Evolutionary conservation across 768 basidiomycete genomes (phyloP).

Genomic region (Boletus sp.): DNA sequence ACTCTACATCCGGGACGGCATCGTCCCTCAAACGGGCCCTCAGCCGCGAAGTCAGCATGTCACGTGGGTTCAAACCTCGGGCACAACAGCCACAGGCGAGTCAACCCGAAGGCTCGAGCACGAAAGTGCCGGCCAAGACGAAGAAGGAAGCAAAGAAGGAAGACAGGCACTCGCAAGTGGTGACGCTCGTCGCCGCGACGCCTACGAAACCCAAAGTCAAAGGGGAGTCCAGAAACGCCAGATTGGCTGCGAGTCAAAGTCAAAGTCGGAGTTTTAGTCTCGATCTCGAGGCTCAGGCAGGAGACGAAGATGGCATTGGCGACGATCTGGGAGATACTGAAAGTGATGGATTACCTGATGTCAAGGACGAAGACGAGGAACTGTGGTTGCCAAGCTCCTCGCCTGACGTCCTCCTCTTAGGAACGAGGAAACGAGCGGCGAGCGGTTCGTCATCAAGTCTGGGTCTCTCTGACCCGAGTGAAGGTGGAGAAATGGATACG

Average conservation of each 20-base stretch:
- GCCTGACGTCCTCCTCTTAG: slow-evolving; percentile 40
- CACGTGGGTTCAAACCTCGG: slow-evolving; percentile 59
- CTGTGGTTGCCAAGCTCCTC: slow-evolving; percentile 42
- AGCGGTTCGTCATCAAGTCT: slow-evolving; percentile 28
- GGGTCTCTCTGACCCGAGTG: slow-evolving; percentile 18
- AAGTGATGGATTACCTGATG: slow-evolving; percentile 1
- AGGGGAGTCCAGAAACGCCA: slow-evolving; percentile 6
- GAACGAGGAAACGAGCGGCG: slow-evolving; percentile 23
- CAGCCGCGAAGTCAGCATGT: slow-evolving; percentile 78
- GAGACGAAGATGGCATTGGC: background rate
- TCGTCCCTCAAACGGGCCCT: slow-evolving; percentile 51
- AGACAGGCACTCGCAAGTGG: slow-evolving; percentile 7
- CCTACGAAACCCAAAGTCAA: slow-evolving; percentile 41
- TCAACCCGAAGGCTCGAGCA: slow-evolving; percentile 14
- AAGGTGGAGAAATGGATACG: slow-evolving; percentile 10
- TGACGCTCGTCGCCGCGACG: slow-evolving; percentile 54
- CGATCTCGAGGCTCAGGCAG: background rate
- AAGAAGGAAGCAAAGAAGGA: slow-evolving; percentile 9
- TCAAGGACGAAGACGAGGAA: slow-evolving; percentile 36
- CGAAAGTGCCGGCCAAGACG: slow-evolving; percentile 13
- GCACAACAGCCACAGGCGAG: slow-evolving; percentile 12
- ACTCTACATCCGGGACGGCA: slow-evolving; percentile 33
- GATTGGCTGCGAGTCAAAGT: slow-evolving; percentile 6
- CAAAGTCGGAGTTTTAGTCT: slow-evolving; percentile 6
- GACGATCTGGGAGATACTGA: slow-evolving; percentile 1